phyloP scores from a whole-genome alignment of 768 basidiomycete species.

The Boletus edulis region DNA sequence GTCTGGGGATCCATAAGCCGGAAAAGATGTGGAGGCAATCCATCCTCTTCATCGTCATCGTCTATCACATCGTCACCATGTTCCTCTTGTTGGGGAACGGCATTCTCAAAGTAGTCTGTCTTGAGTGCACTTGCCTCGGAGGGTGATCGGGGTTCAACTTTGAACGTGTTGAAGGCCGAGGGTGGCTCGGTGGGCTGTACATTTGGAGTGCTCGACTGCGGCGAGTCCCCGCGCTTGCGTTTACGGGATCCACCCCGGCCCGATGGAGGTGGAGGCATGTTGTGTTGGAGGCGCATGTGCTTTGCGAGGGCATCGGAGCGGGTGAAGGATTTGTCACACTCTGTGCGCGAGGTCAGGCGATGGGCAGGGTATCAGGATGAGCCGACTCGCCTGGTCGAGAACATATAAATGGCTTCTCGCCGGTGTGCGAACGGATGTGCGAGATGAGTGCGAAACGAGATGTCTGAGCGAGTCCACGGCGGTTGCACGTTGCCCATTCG shows the following conservation, averaged over 20 bases:
- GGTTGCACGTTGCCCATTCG: slow-evolving; percentile 81
- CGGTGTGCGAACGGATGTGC: slow-evolving; percentile 89
- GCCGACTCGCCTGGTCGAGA: slow-evolving; percentile 62
- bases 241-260: slow-evolving; percentile 69
- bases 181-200: slow-evolving; percentile 23
- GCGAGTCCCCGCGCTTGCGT: slow-evolving; percentile 56
- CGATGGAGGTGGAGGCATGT: slow-evolving; percentile 70
- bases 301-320: slow-evolving; percentile 92
- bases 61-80: slow-evolving; percentile 17
- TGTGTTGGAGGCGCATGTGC: slow-evolving; percentile 88
- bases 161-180: slow-evolving; percentile 57
- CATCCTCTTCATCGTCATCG: slow-evolving; percentile 40
- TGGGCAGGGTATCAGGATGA: not conserved
- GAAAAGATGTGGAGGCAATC: slow-evolving; percentile 53
- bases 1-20: slow-evolving; percentile 53
- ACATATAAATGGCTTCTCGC: slow-evolving; percentile 92
- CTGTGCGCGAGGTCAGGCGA: slow-evolving; percentile 37
- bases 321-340: slow-evolving; percentile 94
- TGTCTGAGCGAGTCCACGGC: slow-evolving; percentile 80
- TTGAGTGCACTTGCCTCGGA: slow-evolving; percentile 32
- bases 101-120: slow-evolving; percentile 33
- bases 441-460: slow-evolving; percentile 89
- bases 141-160: slow-evolving; percentile 54
- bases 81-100: slow-evolving; percentile 14
- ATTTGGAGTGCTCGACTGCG: slow-evolving; percentile 18